Conservation (phyloP, 164 flowering plant genomes). For the grape (Vitis vinifera) region ASM3070453v1 NC_081811.1:2501001-2501500, state of each 20-base stretch:
- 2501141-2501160: slow-evolving; percentile 3
- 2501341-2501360: slow-evolving; percentile 98
- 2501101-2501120: slow-evolving; percentile 6
- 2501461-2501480: neutral
- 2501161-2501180: slow-evolving; percentile 71
- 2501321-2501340: slow-evolving; percentile 98
- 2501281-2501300: slow-evolving; percentile 94
- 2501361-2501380: slow-evolving; percentile 99
- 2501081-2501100: slow-evolving; percentile 63
- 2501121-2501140: neutral
- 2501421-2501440: neutral
- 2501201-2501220: slow-evolving; percentile 89
- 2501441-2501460: slow-evolving; percentile 1
- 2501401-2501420: slow-evolving; percentile 87
- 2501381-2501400: slow-evolving; percentile 96
- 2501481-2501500: neutral
- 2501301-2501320: slow-evolving; percentile 96
- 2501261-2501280: slow-evolving; percentile 96
- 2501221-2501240: slow-evolving; percentile 90
- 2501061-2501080: slow-evolving; percentile 90
- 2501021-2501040: slow-evolving; percentile 55
- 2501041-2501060: slow-evolving; percentile 75
- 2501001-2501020: slow-evolving; percentile 79
- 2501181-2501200: slow-evolving; percentile 83
- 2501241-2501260: slow-evolving; percentile 99